Evolutionary conservation across 2,329 filamentous ascomycete species (phyloP), one percentile per base, ranked within the genome.

Genomic region (Pochonia chlamydosporia): DNA sequence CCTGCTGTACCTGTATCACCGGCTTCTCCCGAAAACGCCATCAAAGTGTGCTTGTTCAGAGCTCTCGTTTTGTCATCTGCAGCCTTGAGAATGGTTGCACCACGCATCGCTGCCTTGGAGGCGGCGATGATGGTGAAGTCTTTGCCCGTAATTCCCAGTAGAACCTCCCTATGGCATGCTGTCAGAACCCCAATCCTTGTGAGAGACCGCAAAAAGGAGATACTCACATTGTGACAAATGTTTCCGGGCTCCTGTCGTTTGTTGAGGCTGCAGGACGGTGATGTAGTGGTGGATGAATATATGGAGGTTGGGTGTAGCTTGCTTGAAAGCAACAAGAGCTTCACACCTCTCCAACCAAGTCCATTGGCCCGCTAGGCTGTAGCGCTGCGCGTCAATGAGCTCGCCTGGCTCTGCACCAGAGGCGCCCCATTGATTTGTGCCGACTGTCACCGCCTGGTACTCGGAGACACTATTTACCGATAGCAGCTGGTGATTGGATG

Each of bases 51-150:
- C 73, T 93, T 86, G 79, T 96, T 99, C 59, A 99, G 76, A 57
- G 80, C 73, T 66, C 89, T 82, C 55, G 93, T 99, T 82, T 99
- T 99, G 80, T 99, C 92, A 71, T 99, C 95, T 57, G 83, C 81
- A 49, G 89, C 82, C 73, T 99, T 99, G 65, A 99, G 84, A 69
- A 99, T 87, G 50, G 92, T 96, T 54, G 90, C 89, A 62, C 93
- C 93, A 75, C 93, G 85, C 91, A 97, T 97, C 62, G 91, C 89
- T 65, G 93, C 93, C 78, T 99, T 97, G 54, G 91, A 97, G 61
- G 93, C 89, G 62, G 90, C 93, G 68, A 99, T 84, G 79, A 99
- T 84, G 74, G 91, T 95, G 71, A 96, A 99, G 81, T 99, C 95
- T 78, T 96, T 96, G 76, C 93, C 95, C 51, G 92, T 96, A 70